phyloP scores from a whole-genome alignment of 805 yeast species.

The Kodamaea leandrae region DNA sequence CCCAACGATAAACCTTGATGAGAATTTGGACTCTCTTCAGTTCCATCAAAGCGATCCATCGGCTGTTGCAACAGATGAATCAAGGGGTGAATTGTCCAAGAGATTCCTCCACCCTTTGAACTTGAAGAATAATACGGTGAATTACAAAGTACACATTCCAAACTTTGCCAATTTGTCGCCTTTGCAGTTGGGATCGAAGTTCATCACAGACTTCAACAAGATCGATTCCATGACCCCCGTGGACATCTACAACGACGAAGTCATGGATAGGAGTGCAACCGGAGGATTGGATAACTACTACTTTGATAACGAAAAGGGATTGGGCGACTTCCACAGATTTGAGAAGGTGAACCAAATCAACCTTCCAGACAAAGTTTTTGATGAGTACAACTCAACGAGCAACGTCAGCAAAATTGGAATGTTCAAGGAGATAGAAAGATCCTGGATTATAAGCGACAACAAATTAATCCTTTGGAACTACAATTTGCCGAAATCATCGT shows the following conservation, averaged over 20 bases:
- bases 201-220: slow-evolving; percentile 55
- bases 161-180: slow-evolving; percentile 53
- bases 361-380: slow-evolving; percentile 78
- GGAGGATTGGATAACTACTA: slow-evolving; percentile 62
- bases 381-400: slow-evolving; percentile 66
- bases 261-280: slow-evolving; percentile 44
- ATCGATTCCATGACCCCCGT: slow-evolving; percentile 58
- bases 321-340: slow-evolving; percentile 67
- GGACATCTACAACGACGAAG: slow-evolving; percentile 53
- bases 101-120: slow-evolving; percentile 34
- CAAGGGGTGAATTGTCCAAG: slow-evolving; percentile 24
- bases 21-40: slow-evolving; percentile 21
- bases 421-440: slow-evolving; percentile 72
- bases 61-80: slow-evolving; percentile 11
- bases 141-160: slow-evolving; percentile 45
- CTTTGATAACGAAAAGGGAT: slow-evolving; percentile 44
- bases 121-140: slow-evolving; percentile 38
- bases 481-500: slow-evolving; percentile 50
- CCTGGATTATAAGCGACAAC: slow-evolving; percentile 85
- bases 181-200: slow-evolving; percentile 59
- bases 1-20: slow-evolving; percentile 33
- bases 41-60: slow-evolving; percentile 19
- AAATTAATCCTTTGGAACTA: slow-evolving; percentile 85
- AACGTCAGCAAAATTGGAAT: slow-evolving; percentile 76
- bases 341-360: slow-evolving; percentile 64